Evolutionary conservation across 1,284 basidiomycete genomes (phyloP), one percentile per base, ranked within the genome.

Genomic region (Amylostereum chailletii): DNA sequence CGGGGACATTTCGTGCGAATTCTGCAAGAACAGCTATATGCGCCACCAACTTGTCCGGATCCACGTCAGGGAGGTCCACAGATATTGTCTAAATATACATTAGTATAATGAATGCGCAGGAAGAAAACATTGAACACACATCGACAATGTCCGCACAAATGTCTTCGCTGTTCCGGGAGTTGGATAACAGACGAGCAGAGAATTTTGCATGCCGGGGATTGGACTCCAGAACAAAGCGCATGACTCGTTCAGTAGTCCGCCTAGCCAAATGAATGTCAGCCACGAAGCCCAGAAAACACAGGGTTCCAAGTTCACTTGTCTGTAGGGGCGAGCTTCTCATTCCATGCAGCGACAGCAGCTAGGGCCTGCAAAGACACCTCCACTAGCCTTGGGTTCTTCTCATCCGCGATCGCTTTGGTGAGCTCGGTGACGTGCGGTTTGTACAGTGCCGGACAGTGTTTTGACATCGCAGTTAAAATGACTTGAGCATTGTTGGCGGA

Each of bases 131-230:
- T n/a, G 10, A 1, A 65, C 75, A 51, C 54, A 93, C 93, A 54
- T 87, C 77, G 42, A 91, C 73, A 2, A 89, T 66, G 8, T 77
- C 66, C 0, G 58, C 58, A 54, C 82, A 81, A 0, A 75, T 54
- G 1, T 75, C 71, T 3, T 77, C 72, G 9, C 72, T 69, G 39
- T 81, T 71, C 51, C 76, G 79, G 40, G 72, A 71, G 54, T 76
- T 74, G 0, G 86, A 80, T 6, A 97, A 60, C 44, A 94, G 70
- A 29, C 92, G 81, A 1, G 90, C 81, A 0, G 93, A 90, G 64
- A 90, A 94, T 65, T 98, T 98, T 26, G 93, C 88, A 59, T 89
- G 83, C 19, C 79, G 72, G 19, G 72, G 70, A 34, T 86, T 80
- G 1, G 80, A 75, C 7, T 79, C 76, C 34, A 83, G 63, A 0